Evolutionary conservation across 2,329 filamentous ascomycete genomes (phyloP).

Genomic region (Hysterium pulicare): DNA sequence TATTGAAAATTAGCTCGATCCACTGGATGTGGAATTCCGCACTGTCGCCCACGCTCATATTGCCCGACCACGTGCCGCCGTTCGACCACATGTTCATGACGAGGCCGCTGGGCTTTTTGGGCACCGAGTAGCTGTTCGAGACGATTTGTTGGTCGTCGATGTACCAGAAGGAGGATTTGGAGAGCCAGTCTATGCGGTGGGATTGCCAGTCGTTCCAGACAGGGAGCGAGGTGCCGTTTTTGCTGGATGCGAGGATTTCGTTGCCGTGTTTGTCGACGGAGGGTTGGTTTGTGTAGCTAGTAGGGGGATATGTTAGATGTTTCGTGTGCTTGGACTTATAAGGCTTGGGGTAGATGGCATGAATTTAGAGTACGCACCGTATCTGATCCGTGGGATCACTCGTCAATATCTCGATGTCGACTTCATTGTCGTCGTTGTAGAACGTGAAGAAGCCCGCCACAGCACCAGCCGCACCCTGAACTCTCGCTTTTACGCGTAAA

Average conservation of each 20-base stretch:
- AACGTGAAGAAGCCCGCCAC: constrained; percentile 58
- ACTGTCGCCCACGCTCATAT: constrained; percentile 51
- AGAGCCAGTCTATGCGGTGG: constrained; percentile 60
- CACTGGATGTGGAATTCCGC: constrained; percentile 60
- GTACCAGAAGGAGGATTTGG: constrained; percentile 54
- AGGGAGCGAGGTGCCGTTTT: constrained; percentile 47
- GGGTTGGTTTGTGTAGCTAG: constrained; percentile 58
- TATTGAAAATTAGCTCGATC: constrained; percentile 58
- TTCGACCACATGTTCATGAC: constrained; percentile 62
- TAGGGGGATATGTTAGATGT: neutral
- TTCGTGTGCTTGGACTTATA: neutral
- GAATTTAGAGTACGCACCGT: constrained; percentile 26
- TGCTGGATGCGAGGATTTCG: constrained; percentile 47
- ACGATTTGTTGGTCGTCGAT: constrained; percentile 51
- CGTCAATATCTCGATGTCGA: constrained; percentile 54
- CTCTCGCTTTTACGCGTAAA: constrained; percentile 46
- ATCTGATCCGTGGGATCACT: constrained; percentile 43
- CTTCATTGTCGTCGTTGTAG: constrained; percentile 45
- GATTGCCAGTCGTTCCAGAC: constrained; percentile 57
- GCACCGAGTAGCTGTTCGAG: constrained; percentile 55
- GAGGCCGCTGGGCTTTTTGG: constrained; percentile 51
- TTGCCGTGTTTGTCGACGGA: constrained; percentile 46
- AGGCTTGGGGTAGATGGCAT: neutral
- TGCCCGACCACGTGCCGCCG: constrained; percentile 58
- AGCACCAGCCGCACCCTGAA: constrained; percentile 45